A percentile compares a stretch with the other conserved stretches of the same genome.
Conservation (phyloP, 331 rosid species). For the Cydonia oblonga region DNA sequence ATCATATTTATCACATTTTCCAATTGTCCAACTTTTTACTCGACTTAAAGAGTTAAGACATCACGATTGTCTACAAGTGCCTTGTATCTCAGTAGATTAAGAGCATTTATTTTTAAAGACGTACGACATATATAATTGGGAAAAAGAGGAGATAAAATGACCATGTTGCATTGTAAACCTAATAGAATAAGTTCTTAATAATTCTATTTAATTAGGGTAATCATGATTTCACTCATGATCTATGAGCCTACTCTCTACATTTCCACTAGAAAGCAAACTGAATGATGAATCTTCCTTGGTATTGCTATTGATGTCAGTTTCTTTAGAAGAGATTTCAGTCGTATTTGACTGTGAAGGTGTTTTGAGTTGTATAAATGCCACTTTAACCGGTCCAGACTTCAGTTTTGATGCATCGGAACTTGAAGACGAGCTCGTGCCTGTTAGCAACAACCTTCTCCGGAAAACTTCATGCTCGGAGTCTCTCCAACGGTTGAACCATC, state of each 20-base stretch:
- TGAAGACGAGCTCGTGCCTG: conserved; percentile 13
- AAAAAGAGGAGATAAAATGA: neutral
- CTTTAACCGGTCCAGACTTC: conserved; percentile 32
- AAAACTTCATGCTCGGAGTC: conserved; percentile 7
- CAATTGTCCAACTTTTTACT: neutral
- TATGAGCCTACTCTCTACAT: conserved; percentile 16
- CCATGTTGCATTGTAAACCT: too few species aligned
- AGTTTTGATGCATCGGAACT: conserved; percentile 9
- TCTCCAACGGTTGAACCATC: conserved; percentile 15
- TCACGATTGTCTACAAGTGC: too few species aligned
- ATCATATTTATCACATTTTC: too few species aligned
- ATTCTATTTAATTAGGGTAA: too few species aligned
- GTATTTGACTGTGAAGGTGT: conserved; percentile 13
- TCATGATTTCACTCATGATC: neutral
- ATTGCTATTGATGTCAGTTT: conserved; percentile 21
- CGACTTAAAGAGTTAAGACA: neutral
- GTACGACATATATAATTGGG: too few species aligned
- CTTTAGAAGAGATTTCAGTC: conserved; percentile 12
- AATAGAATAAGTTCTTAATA: too few species aligned
- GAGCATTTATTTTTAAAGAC: too few species aligned
- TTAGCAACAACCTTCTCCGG: conserved; percentile 13
- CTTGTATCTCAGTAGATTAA: too few species aligned
- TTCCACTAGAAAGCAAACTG: conserved; percentile 31
- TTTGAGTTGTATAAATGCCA: conserved; percentile 55
- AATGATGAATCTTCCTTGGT: conserved; percentile 33